phyloP scores from a whole-genome alignment of 495 filamentous ascomycete genomes.

The Thozetella sp. region DNA sequence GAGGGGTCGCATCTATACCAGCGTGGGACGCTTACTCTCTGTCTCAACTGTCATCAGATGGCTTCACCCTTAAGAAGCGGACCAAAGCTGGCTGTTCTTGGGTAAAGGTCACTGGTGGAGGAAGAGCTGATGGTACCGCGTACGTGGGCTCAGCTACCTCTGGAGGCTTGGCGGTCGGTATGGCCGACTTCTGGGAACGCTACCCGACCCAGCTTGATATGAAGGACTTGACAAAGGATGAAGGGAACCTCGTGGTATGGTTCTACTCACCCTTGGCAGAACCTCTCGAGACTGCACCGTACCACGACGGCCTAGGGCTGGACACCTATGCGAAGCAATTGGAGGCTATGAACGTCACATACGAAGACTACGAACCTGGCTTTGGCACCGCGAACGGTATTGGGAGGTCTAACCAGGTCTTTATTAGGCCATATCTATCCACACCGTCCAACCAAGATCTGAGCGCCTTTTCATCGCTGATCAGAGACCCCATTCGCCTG shows the following conservation, averaged over 20 bases:
- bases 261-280: slow-evolving; percentile 49
- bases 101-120: slow-evolving; percentile 51
- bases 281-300: slow-evolving; percentile 47
- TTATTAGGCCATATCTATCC: slow-evolving; percentile 36
- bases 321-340: slow-evolving; percentile 47
- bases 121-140: slow-evolving; percentile 38
- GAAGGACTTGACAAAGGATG: slow-evolving; percentile 30
- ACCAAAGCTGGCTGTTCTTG: slow-evolving; percentile 47
- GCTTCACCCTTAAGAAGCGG: slow-evolving; percentile 51
- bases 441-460: slow-evolving; percentile 39
- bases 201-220: slow-evolving; percentile 50
- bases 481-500: too few species aligned
- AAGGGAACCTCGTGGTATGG: slow-evolving; percentile 47
- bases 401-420: slow-evolving; percentile 46
- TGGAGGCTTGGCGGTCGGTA: slow-evolving; percentile 47
- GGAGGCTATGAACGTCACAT: slow-evolving; percentile 51
- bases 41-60: slow-evolving; percentile 46
- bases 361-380: slow-evolving; percentile 51
- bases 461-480: neutral
- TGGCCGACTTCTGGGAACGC: slow-evolving; percentile 53
- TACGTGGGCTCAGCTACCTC: slow-evolving; percentile 46
- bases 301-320: slow-evolving; percentile 47
- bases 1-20: slow-evolving; percentile 26
- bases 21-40: slow-evolving; percentile 49
- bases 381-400: slow-evolving; percentile 49